These are phyloP conservation scores for Entophlyctis luteolus DNA, from an alignment of 192 early-diverging fungal species.

Conservation along the genomic window DNA sequence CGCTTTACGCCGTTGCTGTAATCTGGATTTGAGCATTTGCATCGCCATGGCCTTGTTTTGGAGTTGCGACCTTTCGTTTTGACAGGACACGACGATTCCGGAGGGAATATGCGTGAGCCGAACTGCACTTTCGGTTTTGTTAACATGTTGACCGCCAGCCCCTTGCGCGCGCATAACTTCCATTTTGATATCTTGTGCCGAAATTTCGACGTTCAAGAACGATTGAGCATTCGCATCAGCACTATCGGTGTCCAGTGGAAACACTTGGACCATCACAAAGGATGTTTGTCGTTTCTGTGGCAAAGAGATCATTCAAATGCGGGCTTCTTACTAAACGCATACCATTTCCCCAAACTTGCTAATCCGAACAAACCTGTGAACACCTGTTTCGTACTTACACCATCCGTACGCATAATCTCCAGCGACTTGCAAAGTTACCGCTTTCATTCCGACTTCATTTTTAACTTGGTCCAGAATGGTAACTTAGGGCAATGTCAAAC, in stretches of 20 bases:
- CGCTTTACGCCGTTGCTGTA: conserved; percentile 54
- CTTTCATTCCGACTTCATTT: conserved; percentile 47
- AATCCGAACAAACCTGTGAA: conserved; percentile 53
- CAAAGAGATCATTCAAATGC: conserved; percentile 6
- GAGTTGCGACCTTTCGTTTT: conserved; percentile 91
- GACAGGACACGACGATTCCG: conserved; percentile 65
- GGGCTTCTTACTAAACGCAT: background rate
- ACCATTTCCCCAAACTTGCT: conserved; percentile 46
- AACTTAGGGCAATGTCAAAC: conserved; percentile 9
- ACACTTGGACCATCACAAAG: conserved; percentile 46
- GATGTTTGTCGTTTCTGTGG: conserved; percentile 55
- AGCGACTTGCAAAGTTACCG: conserved; percentile 36
- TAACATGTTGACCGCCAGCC: conserved; percentile 77
- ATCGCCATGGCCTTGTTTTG: conserved; percentile 86
- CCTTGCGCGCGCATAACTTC: conserved; percentile 54
- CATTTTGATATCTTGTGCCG: conserved; percentile 47
- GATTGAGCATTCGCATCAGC: conserved; percentile 26
- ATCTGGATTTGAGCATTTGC: conserved; percentile 71
- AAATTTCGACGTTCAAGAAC: conserved; percentile 36
- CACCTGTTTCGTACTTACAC: conserved; percentile 50
- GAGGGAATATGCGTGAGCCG: conserved; percentile 90
- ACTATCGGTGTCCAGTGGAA: conserved; percentile 28
- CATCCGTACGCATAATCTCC: conserved; percentile 52
- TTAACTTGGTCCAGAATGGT: conserved; percentile 40
- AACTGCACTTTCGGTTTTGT: conserved; percentile 92